phyloP scores from a whole-genome alignment of 257 asterid species.

The Voacanga thouarsii region DNA sequence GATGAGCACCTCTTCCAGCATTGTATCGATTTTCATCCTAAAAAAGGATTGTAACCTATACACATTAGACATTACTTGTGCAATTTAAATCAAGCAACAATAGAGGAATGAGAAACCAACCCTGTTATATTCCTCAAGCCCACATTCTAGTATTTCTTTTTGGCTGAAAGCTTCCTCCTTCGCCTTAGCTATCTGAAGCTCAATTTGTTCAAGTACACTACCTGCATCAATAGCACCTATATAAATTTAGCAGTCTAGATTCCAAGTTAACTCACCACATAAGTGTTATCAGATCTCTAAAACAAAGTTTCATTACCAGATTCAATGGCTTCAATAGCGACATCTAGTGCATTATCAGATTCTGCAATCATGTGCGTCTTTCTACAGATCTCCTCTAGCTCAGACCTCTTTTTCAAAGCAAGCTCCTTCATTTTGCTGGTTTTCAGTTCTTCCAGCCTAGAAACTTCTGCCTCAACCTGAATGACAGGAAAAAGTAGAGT shows the following conservation, averaged over 20 bases:
- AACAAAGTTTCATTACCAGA: slow-evolving; percentile 50
- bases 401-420: slow-evolving; percentile 82
- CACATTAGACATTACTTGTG: neutral
- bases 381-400: slow-evolving; percentile 80
- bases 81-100: slow-evolving; percentile 19
- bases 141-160: slow-evolving; percentile 95
- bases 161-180: slow-evolving; percentile 88
- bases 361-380: slow-evolving; percentile 76
- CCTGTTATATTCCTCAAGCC: slow-evolving; percentile 99
- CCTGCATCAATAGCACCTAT: slow-evolving; percentile 87
- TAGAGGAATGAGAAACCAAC: slow-evolving; percentile 35
- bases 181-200: slow-evolving; percentile 75
- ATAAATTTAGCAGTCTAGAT: slow-evolving; percentile 19
- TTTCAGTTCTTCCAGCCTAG: slow-evolving; percentile 84
- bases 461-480: slow-evolving; percentile 88
- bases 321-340: slow-evolving; percentile 77
- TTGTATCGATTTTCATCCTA: slow-evolving; percentile 95
- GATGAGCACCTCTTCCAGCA: slow-evolving; percentile 98
- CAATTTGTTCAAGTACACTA: slow-evolving; percentile 82
- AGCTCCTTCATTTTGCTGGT: slow-evolving; percentile 95
- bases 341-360: slow-evolving; percentile 52
- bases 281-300: slow-evolving; percentile 4
- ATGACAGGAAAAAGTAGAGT: slow-evolving; percentile 16
- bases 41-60: slow-evolving; percentile 4
- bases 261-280: neutral